A percentile compares a stretch with the other conserved stretches of the same genome.
Conservation (phyloP, 345 rosid species). For the Pistacia atlantica region DNA sequence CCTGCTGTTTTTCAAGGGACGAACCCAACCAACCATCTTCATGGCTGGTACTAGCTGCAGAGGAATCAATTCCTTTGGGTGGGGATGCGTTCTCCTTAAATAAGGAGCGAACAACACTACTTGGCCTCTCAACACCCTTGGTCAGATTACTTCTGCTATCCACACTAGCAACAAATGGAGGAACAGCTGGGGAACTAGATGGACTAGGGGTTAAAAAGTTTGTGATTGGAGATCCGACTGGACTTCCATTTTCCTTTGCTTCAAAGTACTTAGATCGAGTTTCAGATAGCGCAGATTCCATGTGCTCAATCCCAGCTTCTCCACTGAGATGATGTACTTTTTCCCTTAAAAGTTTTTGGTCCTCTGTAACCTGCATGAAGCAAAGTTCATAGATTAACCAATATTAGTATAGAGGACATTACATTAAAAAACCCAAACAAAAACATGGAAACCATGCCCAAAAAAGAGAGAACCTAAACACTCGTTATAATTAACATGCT, state of each 20-base stretch:
- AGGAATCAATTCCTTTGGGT: slow-evolving; percentile 37
- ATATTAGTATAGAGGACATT: neutral
- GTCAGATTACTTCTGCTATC: slow-evolving; percentile 28
- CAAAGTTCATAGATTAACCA: neutral
- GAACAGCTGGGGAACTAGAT: slow-evolving; percentile 36
- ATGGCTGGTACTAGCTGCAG: slow-evolving; percentile 30
- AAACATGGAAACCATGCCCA: no score
- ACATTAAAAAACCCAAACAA: neutral
- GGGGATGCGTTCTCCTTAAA: slow-evolving; percentile 56
- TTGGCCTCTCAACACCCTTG: slow-evolving; percentile 44
- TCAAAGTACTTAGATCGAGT: slow-evolving; percentile 63
- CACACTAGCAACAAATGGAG: slow-evolving; percentile 32
- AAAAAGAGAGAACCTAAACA: no score
- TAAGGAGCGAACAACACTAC: slow-evolving; percentile 64
- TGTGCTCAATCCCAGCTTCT: slow-evolving; percentile 69
- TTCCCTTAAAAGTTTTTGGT: slow-evolving; percentile 81
- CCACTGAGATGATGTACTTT: slow-evolving; percentile 81
- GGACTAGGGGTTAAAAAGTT: slow-evolving; percentile 39
- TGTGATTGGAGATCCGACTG: slow-evolving; percentile 51
- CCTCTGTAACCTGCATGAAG: slow-evolving; percentile 67
- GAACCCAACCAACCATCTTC: slow-evolving; percentile 29
- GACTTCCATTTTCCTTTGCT: slow-evolving; percentile 62
- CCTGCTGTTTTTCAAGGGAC: slow-evolving; percentile 29
- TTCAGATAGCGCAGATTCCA: slow-evolving; percentile 78
- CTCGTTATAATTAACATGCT: neutral